Conservation (phyloP, 2,329 filamentous ascomycete genomes). For the Curvularia sp. region DNA sequence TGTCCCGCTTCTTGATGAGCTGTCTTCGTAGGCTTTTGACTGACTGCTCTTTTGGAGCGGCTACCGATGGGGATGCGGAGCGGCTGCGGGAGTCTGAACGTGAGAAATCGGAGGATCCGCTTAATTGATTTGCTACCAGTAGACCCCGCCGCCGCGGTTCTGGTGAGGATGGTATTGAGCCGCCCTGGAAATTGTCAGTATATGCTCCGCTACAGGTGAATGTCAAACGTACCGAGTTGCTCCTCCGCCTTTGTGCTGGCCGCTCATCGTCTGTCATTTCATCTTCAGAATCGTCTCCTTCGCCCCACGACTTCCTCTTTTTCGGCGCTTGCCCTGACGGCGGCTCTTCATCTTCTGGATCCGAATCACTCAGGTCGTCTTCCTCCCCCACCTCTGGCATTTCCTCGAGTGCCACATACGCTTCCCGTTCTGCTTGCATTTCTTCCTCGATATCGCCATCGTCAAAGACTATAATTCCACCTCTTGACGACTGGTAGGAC, state of each 20-base stretch:
- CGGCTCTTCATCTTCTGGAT: slow-evolving; percentile 48
- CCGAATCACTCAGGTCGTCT: slow-evolving; percentile 65
- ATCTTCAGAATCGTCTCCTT: slow-evolving; percentile 68
- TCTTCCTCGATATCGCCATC: slow-evolving; percentile 94
- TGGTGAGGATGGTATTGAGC: slow-evolving; percentile 72
- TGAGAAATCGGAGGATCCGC: slow-evolving; percentile 50
- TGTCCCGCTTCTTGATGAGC: slow-evolving; percentile 74
- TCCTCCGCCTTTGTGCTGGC: slow-evolving; percentile 80
- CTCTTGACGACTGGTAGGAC: slow-evolving; percentile 77
- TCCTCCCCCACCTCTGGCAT: slow-evolving; percentile 90
- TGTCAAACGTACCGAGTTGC: slow-evolving; percentile 75
- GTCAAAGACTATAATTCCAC: slow-evolving; percentile 92
- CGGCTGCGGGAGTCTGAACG: slow-evolving; percentile 50
- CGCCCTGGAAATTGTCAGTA: slow-evolving; percentile 48
- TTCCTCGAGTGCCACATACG: slow-evolving; percentile 82
- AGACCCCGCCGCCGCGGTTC: slow-evolving; percentile 68
- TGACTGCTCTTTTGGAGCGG: slow-evolving; percentile 66
- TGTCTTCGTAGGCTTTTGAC: slow-evolving; percentile 74
- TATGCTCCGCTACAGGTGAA: not conserved
- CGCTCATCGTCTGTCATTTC: slow-evolving; percentile 75
- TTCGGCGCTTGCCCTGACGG: slow-evolving; percentile 46
- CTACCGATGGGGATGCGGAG: slow-evolving; percentile 45
- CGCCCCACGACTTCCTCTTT: slow-evolving; percentile 53
- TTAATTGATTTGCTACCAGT: slow-evolving; percentile 39
- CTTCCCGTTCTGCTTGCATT: slow-evolving; percentile 74